Base-by-base conservation (phyloP, 495 filamentous ascomycete genomes). In the Trichoderma orchidacearum region DNA sequence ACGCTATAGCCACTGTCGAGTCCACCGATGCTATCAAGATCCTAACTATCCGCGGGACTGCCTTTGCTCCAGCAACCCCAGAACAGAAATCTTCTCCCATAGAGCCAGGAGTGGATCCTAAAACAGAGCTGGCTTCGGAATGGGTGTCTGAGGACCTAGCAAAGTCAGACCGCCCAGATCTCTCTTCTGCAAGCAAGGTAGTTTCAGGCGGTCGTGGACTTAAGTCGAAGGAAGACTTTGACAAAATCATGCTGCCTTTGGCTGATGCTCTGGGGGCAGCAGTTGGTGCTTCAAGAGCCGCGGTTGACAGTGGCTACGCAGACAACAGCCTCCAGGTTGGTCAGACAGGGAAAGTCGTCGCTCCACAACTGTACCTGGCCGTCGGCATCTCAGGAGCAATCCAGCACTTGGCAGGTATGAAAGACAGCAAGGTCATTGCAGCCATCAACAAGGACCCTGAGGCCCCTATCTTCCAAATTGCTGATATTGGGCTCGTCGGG, bases 381-480 rank as follows among this genome's bases (percentile, higher is more conserved):
- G 92, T 90, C 15, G 93, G 93, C 64, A 97, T 98, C 65, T 93
- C 87, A 5, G 93, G 93, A 50, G 93, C 93, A 23, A 98, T 98
- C 60, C 93, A 98, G 73, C 93, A 98, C 80, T 74, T 98, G 71
- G 94, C 94, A 38, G 93, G 93, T 66, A 98, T 98, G 93, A 98
- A 98, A 81, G 93, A 98, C 68, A 95, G 89, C 76, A 98, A 98
- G 78, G 94, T 98, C 59, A 98, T 98, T 78, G 94, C 90, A 34
- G 89, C 88, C 29, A 97, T 98, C 68, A 97, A 98, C 77, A 98
- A 98, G 77, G 93, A 97, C 64, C 75, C 81, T 1, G 93, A 98
- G 72, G 93, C 92, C 54, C 93, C 93, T 2, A 98, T 98, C 60
- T 97, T 98, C 79, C 94, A 98, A 72, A 81, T 98, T 59, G 94